phyloP scores from a whole-genome alignment of 805 yeast genomes.

The Kregervanrija pseudodelftensis region DNA sequence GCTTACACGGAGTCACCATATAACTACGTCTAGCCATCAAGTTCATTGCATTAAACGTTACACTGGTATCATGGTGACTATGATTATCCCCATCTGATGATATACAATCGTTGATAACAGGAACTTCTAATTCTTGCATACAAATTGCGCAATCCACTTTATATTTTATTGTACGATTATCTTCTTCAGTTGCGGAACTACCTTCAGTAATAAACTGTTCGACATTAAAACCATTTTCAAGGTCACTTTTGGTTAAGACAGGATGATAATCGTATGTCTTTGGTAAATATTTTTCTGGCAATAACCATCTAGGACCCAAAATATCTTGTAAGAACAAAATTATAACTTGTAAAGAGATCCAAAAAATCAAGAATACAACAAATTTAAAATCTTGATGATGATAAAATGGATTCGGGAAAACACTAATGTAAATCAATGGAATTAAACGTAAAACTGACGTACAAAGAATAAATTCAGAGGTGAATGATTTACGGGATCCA shows the following conservation, averaged over 20 bases:
- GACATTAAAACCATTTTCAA: conserved; percentile 54
- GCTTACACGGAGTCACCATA: conserved; percentile 89
- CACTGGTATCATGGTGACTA: conserved; percentile 3
- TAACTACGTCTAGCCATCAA: conserved; percentile 37
- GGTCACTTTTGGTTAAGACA: conserved; percentile 46
- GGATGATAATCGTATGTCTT: conserved; percentile 82
- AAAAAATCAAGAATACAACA: conserved; percentile 38
- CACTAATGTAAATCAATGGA: conserved; percentile 55
- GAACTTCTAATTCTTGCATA: conserved; percentile 69
- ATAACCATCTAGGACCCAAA: conserved; percentile 77
- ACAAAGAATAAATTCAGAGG: conserved; percentile 72
- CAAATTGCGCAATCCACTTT: conserved; percentile 82
- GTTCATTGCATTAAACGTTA: conserved; percentile 12
- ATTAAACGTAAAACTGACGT: conserved; percentile 53
- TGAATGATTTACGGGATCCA: conserved; percentile 59
- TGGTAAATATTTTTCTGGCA: conserved; percentile 70
- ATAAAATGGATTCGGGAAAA: conserved; percentile 51
- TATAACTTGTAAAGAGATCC: conserved; percentile 56
- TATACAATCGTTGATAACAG: conserved; percentile 27
- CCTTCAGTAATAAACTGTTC: conserved; percentile 10
- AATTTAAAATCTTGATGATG: conserved; percentile 57
- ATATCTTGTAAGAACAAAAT: conserved; percentile 55
- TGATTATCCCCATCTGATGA: conserved; percentile 7
- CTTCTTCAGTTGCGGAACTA: conserved; percentile 14
- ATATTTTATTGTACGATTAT: conserved; percentile 30